Evolutionary conservation across 1,284 basidiomycete species (phyloP).

Genomic region (Peniophora sp.): DNA sequence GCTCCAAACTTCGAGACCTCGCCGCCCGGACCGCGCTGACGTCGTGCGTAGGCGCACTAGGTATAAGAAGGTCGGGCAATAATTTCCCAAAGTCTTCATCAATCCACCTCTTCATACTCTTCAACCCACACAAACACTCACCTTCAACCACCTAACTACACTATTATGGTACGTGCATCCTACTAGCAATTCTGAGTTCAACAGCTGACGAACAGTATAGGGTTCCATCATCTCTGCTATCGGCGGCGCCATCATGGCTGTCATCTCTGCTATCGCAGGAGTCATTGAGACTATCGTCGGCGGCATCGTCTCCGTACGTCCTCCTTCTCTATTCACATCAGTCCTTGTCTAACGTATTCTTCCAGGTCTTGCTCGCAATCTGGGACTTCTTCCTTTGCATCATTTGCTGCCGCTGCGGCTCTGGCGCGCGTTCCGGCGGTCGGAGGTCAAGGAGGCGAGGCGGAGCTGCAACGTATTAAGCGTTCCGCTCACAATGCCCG

Average conservation of each 20-base stretch:
- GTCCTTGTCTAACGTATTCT: no score
- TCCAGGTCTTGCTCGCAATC: constrained; percentile 53
- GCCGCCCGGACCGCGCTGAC: no score
- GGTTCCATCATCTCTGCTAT: constrained; percentile 57
- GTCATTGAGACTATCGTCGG: constrained; percentile 51
- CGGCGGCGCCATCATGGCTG: constrained; percentile 43
- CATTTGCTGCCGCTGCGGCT: constrained; percentile 49
- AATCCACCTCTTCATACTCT: neutral
- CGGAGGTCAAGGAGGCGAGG: constrained; percentile 7
- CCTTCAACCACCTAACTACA: neutral
- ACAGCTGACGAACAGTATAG: constrained; percentile 20
- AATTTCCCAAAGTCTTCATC: no score
- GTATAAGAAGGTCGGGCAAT: no score
- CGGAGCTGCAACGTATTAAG: neutral
- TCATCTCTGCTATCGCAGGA: constrained; percentile 49
- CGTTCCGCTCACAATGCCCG: no score
- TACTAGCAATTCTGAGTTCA: neutral
- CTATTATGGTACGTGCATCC: neutral
- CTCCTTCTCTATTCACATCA: no score
- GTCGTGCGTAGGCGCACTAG: no score
- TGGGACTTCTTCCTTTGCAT: constrained; percentile 54
- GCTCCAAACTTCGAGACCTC: no score
- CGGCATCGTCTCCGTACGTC: constrained; percentile 46
- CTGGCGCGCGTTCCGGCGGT: constrained; percentile 28
- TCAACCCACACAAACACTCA: neutral